Evolutionary conservation across 75 land plant species (phyloP), one percentile per base, ranked within the genome.

Genomic region (Isoetes taiwanensis): DNA sequence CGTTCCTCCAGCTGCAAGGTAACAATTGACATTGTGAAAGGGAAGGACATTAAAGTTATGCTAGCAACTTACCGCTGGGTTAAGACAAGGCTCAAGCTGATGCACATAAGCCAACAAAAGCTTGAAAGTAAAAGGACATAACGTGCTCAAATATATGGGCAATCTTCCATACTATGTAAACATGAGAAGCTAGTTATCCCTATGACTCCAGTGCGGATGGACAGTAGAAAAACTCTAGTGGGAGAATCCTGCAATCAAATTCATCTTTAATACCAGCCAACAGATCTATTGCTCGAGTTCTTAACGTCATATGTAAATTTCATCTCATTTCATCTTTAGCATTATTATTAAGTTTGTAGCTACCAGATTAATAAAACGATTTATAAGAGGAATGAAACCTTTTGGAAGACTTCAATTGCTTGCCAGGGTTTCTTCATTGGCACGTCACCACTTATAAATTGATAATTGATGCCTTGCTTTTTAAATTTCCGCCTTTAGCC

Each of bases 361-460:
- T n/a, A n/a, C n/a, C n/a, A n/a, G n/a, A n/a, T n/a, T n/a, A n/a
- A n/a, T n/a, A n/a, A n/a, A n/a, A n/a, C n/a, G n/a, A n/a, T n/a
- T n/a, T n/a, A n/a, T n/a, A n/a, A n/a, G n/a, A n/a, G n/a, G n/a
- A n/a, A n/a, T n/a, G n/a, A n/a, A 30, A 68, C 75, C 64, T 72
- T 72, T 12, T 72, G 75, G 41, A 72, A 72, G 0, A 70, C 75
- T 52, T 72, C 75, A 28, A 72, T 72, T 3, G 70, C 75, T 61
- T 72, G 75, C 2, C 64, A 69, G 1, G 70, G 64, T 39, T 72
- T 72, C 59, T 72, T 72, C 75, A 72, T 72, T 28, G 75, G 75
- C 70, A 72, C 66, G 60, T 72, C 75, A 12, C 75, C 70, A 40
- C 75, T 72, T 19, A 72, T 72, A 30, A 72, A 72, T 28, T 70